Conservation (phyloP, 352 stramenopile species). For the Thraustotheca clavata region DNA sequence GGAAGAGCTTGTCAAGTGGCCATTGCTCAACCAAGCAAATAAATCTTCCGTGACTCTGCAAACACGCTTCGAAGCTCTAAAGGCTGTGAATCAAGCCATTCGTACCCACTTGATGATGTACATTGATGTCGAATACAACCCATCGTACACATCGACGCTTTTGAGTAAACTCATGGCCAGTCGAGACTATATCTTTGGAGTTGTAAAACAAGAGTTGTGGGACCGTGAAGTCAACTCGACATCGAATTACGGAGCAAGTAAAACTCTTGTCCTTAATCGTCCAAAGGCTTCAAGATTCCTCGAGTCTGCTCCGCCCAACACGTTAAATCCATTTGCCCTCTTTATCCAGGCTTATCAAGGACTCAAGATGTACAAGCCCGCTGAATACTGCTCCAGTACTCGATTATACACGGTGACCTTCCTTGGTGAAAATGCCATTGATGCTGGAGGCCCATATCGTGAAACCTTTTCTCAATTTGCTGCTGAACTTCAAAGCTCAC, state of each 20-base stretch:
- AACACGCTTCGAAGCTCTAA: constrained; percentile 52
- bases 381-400: constrained; percentile 45
- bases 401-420: constrained; percentile 79
- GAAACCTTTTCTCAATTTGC: constrained; percentile 78
- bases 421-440: constrained; percentile 73
- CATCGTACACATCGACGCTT: not conserved
- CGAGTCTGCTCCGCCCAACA: constrained; percentile 37
- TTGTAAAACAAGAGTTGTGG: constrained; percentile 62
- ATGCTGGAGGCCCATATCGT: constrained; percentile 79
- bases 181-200: constrained; percentile 46
- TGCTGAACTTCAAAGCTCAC: constrained; percentile 65
- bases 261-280: constrained; percentile 62
- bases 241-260: constrained; percentile 27
- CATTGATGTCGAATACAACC: constrained; percentile 27
- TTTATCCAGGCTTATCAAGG: constrained; percentile 81
- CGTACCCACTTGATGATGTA: constrained; percentile 42
- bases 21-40: constrained; percentile 25
- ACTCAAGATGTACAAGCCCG: constrained; percentile 43
- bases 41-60: constrained; percentile 30
- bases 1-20: constrained; percentile 58
- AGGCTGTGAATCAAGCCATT: constrained; percentile 53
- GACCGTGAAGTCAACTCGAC: constrained; percentile 52
- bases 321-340: constrained; percentile 33
- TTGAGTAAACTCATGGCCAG: not conserved
- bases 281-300: constrained; percentile 71